Conservation (phyloP, 176 grass and related monocot genomes). For the Bolboschoenus planiculmis region DNA sequence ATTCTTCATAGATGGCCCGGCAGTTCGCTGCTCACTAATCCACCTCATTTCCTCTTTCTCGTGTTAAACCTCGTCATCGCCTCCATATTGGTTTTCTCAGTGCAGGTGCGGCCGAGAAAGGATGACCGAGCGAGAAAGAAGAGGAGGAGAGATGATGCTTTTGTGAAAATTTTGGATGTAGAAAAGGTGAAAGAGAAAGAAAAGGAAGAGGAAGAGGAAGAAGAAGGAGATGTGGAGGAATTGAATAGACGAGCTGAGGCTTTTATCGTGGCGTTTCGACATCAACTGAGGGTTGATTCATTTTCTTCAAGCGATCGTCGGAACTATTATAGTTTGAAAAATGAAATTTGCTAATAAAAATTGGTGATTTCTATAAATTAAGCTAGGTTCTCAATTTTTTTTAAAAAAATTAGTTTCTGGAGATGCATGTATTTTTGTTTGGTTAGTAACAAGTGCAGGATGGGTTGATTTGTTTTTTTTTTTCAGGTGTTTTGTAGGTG, state of each 20-base stretch:
- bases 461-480: not conserved
- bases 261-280: slow-evolving; percentile 76
- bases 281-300: slow-evolving; percentile 72
- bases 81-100: slow-evolving; percentile 63
- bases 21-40: slow-evolving; percentile 25
- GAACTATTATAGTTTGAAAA: not conserved
- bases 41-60: slow-evolving; percentile 63
- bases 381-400: not conserved
- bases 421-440: not conserved
- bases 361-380: not conserved
- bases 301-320: slow-evolving; percentile 29
- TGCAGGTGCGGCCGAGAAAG: slow-evolving; percentile 13
- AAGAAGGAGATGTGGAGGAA: slow-evolving; percentile 43
- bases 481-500: not conserved
- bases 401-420: not conserved
- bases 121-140: not conserved
- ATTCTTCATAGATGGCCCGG: slow-evolving; percentile 29
- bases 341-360: not conserved
- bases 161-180: not conserved
- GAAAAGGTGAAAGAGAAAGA: not conserved
- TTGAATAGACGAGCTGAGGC: slow-evolving; percentile 73
- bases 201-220: not conserved
- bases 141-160: slow-evolving; percentile 20
- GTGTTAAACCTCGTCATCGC: slow-evolving; percentile 83
- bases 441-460: not conserved